phyloP scores from a whole-genome alignment of 2,329 filamentous ascomycete species.

The Epichloe sibirici region DNA sequence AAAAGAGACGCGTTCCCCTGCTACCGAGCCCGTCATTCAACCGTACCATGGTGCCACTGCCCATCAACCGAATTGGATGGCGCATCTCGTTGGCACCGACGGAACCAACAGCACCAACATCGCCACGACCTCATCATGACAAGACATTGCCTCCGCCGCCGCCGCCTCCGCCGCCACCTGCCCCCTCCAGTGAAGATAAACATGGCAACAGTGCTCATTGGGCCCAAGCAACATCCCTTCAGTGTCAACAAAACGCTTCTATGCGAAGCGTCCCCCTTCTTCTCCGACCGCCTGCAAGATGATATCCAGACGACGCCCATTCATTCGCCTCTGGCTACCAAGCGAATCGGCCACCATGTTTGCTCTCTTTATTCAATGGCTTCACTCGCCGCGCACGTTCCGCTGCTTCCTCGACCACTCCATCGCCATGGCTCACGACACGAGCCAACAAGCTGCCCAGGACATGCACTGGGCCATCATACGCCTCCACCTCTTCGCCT shows the following conservation, averaged over 20 bases:
- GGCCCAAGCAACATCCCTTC: constrained; percentile 29
- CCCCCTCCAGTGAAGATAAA: not conserved
- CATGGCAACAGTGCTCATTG: constrained; percentile 28
- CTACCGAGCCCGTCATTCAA: not conserved
- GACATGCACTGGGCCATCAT: constrained; percentile 44
- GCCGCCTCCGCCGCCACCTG: no score
- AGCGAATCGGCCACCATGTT: constrained; percentile 40
- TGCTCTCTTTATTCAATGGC: constrained; percentile 39
- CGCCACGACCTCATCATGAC: constrained; percentile 8
- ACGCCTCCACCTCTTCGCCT: constrained; percentile 44
- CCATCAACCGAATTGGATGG: not conserved
- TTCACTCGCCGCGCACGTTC: constrained; percentile 33
- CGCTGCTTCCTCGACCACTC: constrained; percentile 30
- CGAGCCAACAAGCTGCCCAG: constrained; percentile 18
- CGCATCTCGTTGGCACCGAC: not conserved
- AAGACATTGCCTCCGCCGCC: no score
- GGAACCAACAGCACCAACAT: constrained; percentile 12
- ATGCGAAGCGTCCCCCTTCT: constrained; percentile 35
- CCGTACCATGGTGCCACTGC: not conserved
- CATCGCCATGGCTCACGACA: constrained; percentile 19
- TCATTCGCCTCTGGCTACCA: constrained; percentile 28
- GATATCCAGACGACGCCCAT: constrained; percentile 14
- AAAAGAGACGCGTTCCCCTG: no score
- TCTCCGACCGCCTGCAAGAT: constrained; percentile 32
- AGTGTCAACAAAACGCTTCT: constrained; percentile 32